phyloP scores from a whole-genome alignment of 2,329 filamentous ascomycete species.

The Helotiales sp. region DNA sequence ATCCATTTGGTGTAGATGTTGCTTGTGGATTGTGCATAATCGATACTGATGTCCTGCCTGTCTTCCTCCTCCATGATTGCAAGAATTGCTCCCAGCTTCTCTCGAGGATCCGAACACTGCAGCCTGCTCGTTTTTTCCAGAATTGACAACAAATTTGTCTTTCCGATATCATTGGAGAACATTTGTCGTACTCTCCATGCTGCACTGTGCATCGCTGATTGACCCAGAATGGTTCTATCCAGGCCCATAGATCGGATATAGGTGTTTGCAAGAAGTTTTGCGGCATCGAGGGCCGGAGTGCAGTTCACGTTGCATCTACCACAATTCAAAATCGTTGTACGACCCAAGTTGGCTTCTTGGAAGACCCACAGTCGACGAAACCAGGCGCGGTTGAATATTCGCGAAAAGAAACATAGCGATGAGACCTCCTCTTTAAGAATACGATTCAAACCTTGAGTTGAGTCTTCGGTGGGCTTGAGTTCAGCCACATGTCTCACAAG shows the following conservation, averaged over 20 bases:
- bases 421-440: background rate
- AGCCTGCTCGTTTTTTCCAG: background rate
- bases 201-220: no score
- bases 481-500: no score
- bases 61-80: background rate
- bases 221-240: no score
- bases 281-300: background rate
- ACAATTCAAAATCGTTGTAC: background rate
- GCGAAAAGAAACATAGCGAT: background rate
- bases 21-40: background rate
- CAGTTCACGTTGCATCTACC: background rate
- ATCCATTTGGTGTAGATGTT: background rate
- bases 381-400: background rate
- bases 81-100: background rate
- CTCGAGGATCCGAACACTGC: background rate
- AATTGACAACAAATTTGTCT: background rate
- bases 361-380: background rate
- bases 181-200: background rate
- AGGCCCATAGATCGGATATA: no score
- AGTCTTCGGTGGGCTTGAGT: no score
- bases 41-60: background rate
- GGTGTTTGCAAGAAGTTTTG: background rate
- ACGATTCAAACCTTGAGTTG: background rate
- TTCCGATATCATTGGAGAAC: background rate
- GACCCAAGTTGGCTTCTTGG: background rate